Evolutionary conservation across 225 moss, liverwort and hornwort genomes (phyloP), one percentile per base, ranked within the genome.

Genomic region (Polytrichum formosum): DNA sequence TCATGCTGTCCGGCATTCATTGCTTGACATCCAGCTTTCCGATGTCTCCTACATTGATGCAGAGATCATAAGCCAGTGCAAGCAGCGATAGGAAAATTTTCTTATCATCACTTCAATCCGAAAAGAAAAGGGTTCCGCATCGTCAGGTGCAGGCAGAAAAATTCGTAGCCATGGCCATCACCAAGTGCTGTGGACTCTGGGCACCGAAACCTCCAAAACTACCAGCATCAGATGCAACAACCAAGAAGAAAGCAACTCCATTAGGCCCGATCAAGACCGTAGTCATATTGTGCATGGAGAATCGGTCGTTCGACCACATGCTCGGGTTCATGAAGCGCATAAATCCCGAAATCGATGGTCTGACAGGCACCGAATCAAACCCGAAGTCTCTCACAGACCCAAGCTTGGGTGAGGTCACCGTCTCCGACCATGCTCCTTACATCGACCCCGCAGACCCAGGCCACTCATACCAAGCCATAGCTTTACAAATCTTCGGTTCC

Each of bases 241-340:
- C 70, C 21, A 62, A 46, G 58, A 5, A 18, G 6, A 55, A 21
- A 18, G 28, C 28, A 19, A 20, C 75, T 26, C 68, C 82, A 53
- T 26, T 64, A n/a, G 89, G 85, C 4, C 90, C 90, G 26, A 91
- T 96, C 87, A 93, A 91, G 80, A 96, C 91, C 3, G 80, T 96
- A 70, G 91, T 96, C 54, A 61, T 96, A 5, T 65, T 93, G 46
- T 93, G 93, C 74, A 73, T 93, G 96, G 96, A 96, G 68, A 96
- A 96, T 71, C 85, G 96, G 9, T 96, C 96, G 0, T 96, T 93
- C 77, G 96, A 96, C 66, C 93, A 96, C 81, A 65, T 96, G 37
- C 71, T 96, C 10, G 96, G 96, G 20, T 96, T 85, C 54, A 79
- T 93, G 75, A 91, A 87, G 56, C 74, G 85, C 8, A 64, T 83